phyloP scores from a whole-genome alignment of 768 basidiomycete species.

The Pleurotus tuoliensis region DNA sequence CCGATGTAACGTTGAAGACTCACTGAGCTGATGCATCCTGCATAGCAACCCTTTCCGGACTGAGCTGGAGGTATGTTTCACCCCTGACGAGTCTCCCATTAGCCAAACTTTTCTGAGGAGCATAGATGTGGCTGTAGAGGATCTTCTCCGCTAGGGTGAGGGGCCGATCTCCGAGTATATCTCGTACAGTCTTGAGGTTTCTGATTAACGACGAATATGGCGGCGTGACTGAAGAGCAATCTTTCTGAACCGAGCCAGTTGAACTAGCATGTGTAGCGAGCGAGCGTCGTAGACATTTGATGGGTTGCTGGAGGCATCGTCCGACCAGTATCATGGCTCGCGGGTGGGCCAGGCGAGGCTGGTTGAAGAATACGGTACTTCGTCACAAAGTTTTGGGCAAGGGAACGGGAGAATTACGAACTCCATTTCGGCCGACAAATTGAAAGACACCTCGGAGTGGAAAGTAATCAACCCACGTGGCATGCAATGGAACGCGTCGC shows the following conservation, averaged over 20 bases:
- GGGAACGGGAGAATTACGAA: background rate
- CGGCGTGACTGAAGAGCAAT: conserved; percentile 69
- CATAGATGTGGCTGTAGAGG: conserved; percentile 84
- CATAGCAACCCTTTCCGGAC: conserved; percentile 94
- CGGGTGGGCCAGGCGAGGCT: background rate
- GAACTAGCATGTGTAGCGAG: conserved; percentile 26
- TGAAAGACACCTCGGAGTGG: too few relatives aligned
- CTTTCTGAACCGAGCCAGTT: conserved; percentile 29
- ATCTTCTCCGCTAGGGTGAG: conserved; percentile 98
- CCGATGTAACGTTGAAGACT: conserved; percentile 23
- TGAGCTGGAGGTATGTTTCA: conserved; percentile 84
- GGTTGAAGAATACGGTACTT: background rate
- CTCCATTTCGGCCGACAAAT: conserved; percentile 2
- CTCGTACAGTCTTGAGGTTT: conserved; percentile 68
- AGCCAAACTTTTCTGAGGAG: conserved; percentile 70
- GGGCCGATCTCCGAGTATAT: conserved; percentile 63
- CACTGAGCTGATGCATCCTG: conserved; percentile 92
- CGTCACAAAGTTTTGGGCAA: too few relatives aligned
- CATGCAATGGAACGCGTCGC: too few relatives aligned
- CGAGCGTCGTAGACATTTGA: conserved; percentile 1
- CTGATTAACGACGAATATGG: conserved; percentile 71
- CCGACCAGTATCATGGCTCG: background rate
- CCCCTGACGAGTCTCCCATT: conserved; percentile 72
- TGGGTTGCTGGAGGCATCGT: background rate
- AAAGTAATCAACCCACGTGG: too few relatives aligned